These are phyloP conservation scores for Candida anglica DNA, from an alignment of 805 yeast species.

Conservation along the genomic window DNA sequence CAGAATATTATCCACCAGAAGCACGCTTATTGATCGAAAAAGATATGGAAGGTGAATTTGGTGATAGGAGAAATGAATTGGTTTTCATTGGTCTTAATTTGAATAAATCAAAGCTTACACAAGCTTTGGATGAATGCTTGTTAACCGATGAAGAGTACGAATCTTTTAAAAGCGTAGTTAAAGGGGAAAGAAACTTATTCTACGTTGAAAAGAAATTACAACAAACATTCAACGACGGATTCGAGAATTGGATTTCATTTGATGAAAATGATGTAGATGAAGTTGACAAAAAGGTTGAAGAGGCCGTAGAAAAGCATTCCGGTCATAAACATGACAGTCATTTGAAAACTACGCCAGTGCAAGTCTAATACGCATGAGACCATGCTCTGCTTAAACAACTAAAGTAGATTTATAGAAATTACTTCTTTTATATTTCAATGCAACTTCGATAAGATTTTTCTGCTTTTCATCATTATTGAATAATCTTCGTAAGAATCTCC, in stretches of 20 bases:
- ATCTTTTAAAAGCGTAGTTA: constrained; percentile 21
- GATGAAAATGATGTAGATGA: constrained; percentile 9
- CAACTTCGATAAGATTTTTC: too few relatives aligned
- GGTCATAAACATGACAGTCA: background rate
- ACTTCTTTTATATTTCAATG: too few relatives aligned
- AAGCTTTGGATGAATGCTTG: constrained; percentile 34
- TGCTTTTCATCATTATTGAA: too few relatives aligned
- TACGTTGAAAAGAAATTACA: constrained; percentile 26
- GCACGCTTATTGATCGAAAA: constrained; percentile 24
- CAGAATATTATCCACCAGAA: constrained; percentile 27
- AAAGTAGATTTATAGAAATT: too few relatives aligned
- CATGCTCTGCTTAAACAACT: too few relatives aligned
- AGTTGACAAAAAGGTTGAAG: constrained; percentile 7
- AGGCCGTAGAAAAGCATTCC: background rate
- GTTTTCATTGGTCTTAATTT: constrained; percentile 42
- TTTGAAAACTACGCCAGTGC: too few relatives aligned
- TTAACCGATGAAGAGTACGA: constrained; percentile 34
- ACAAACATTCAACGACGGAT: constrained; percentile 35
- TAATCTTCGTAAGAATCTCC: too few relatives aligned
- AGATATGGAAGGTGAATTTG: constrained; percentile 36
- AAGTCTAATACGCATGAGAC: too few relatives aligned
- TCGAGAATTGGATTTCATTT: constrained; percentile 38
- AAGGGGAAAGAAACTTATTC: constrained; percentile 20
- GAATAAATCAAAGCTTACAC: constrained; percentile 20
- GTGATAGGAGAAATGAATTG: constrained; percentile 43